Evolutionary conservation across 2,329 filamentous ascomycete species (phyloP).

Genomic region (Pseudofabraea citricarpa): DNA sequence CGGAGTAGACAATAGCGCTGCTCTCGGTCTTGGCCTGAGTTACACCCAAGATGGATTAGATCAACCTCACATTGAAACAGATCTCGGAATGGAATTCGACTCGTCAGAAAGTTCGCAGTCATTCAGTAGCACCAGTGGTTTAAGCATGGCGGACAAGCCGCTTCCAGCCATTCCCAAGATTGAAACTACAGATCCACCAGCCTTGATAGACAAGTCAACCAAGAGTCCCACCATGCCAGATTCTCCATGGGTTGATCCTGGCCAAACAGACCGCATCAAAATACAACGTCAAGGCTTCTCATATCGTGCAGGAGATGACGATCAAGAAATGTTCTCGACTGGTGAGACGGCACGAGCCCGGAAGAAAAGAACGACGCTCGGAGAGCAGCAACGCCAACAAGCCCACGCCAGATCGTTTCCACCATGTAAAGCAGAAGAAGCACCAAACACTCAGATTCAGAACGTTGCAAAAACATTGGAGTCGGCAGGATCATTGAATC

Average conservation of each 20-base stretch:
- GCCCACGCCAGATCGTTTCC: no score
- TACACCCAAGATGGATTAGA: neutral
- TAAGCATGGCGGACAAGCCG: neutral
- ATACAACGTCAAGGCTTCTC: slow-evolving; percentile 2
- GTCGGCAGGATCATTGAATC: no score
- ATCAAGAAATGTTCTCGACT: neutral
- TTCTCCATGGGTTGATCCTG: neutral
- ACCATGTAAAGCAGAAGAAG: no score
- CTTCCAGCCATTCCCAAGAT: neutral
- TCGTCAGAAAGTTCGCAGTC: slow-evolving; percentile 1
- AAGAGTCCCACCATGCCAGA: no score
- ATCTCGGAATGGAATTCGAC: neutral
- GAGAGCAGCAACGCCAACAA: no score
- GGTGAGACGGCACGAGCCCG: neutral
- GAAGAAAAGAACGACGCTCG: no score
- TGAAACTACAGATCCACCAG: no score
- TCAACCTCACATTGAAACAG: neutral
- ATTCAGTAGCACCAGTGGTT: neutral
- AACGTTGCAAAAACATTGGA: no score
- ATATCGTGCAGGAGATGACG: slow-evolving; percentile 3
- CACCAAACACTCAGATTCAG: no score
- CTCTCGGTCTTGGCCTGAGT: no score
- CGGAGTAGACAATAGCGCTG: no score
- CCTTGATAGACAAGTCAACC: no score
- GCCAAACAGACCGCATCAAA: neutral